Evolutionary conservation across 495 filamentous ascomycete genomes (phyloP).

Genomic region (Sabuloglossum arenarium): DNA sequence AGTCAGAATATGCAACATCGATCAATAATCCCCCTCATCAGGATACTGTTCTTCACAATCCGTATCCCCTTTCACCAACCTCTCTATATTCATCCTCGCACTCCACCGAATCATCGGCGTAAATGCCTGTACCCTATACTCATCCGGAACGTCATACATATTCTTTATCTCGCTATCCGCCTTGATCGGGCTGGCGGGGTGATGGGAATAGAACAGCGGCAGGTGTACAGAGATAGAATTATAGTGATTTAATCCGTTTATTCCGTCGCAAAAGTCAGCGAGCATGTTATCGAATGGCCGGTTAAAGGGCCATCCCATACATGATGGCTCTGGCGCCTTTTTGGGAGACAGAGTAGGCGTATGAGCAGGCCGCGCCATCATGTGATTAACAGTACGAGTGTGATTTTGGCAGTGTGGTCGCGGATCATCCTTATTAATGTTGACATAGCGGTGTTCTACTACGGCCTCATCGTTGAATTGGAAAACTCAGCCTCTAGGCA

Average conservation of each 20-base stretch:
- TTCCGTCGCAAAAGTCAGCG: slow-evolving; percentile 21
- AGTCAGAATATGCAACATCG: too few species aligned
- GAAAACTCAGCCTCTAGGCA: slow-evolving; percentile 8
- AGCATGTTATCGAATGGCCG: slow-evolving; percentile 27
- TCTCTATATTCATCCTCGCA: slow-evolving; percentile 23
- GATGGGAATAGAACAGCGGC: slow-evolving; percentile 25
- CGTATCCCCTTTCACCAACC: background rate
- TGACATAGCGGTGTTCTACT: slow-evolving; percentile 5
- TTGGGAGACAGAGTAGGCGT: slow-evolving; percentile 32
- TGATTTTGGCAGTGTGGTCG: slow-evolving; percentile 15
- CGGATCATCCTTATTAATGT: background rate
- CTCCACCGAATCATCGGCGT: slow-evolving; percentile 28
- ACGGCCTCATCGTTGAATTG: slow-evolving; percentile 11
- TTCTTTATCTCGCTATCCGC: slow-evolving; percentile 26
- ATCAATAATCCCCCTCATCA: too few species aligned
- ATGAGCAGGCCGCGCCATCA: slow-evolving; percentile 27
- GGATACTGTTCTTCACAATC: background rate
- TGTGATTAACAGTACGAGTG: slow-evolving; percentile 26
- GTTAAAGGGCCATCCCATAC: slow-evolving; percentile 21
- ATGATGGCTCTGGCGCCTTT: slow-evolving; percentile 31
- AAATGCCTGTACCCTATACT: slow-evolving; percentile 18
- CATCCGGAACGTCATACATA: slow-evolving; percentile 10
- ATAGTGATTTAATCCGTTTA: slow-evolving; percentile 3
- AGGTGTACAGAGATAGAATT: slow-evolving; percentile 28
- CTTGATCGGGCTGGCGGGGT: slow-evolving; percentile 17